phyloP scores from a whole-genome alignment of 75 land plant genomes.

The Pinus albicaulis region DNA sequence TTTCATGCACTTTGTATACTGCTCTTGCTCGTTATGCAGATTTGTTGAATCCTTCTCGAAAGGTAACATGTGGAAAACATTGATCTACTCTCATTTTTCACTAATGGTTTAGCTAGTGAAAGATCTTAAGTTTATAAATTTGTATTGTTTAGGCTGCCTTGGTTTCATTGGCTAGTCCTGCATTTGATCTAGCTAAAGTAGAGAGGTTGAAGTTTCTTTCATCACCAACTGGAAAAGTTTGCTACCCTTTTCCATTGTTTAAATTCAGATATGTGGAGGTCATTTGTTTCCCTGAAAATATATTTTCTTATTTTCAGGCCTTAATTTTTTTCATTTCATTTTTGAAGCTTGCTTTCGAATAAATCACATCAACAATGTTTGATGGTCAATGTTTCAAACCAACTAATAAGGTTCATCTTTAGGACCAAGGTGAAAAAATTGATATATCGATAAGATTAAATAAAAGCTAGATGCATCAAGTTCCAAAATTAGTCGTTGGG shows the following conservation, averaged over 20 bases:
- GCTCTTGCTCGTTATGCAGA: conserved; percentile 81
- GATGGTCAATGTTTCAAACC: no score
- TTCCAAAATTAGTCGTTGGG: no score
- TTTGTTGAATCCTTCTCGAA: conserved; percentile 64
- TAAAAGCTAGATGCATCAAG: no score
- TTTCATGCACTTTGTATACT: conserved; percentile 60
- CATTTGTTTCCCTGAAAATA: not conserved
- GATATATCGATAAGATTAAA: no score
- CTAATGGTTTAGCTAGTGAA: not conserved
- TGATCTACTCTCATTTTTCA: not conserved
- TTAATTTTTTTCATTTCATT: not conserved
- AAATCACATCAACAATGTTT: no score
- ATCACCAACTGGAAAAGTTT: conserved; percentile 81
- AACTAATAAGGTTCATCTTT: no score
- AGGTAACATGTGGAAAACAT: conserved; percentile 31
- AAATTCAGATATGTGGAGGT: not conserved
- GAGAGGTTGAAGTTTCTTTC: conserved; percentile 70
- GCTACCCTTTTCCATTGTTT: not conserved
- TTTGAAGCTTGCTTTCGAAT: no score
- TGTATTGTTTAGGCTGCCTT: conserved; percentile 50
- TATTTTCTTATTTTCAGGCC: not conserved
- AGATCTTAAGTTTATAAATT: not conserved
- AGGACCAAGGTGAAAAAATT: no score
- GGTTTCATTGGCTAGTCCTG: conserved; percentile 66
- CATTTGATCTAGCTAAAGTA: conserved; percentile 70